Evolutionary conservation across 768 basidiomycete species (phyloP).

Genomic region (Phaffia tasmanica): DNA sequence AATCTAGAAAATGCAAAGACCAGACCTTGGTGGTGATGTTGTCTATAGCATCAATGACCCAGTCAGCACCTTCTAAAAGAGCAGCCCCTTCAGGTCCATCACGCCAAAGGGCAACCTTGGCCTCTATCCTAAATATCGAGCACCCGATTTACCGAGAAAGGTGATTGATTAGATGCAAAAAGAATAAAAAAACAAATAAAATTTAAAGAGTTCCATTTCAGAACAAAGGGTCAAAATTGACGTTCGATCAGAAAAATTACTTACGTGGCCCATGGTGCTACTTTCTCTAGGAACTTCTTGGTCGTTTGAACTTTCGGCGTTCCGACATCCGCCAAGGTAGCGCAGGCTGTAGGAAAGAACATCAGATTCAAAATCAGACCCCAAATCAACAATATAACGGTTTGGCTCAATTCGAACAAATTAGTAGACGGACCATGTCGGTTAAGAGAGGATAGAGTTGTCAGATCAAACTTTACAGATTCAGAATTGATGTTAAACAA

Average conservation of each 20-base stretch:
- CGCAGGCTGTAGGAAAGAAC: constrained; percentile 48
- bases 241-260: constrained; percentile 10
- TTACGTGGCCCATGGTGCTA: constrained; percentile 68
- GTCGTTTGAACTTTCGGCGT: constrained; percentile 80
- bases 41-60: constrained; percentile 98
- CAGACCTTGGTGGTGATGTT: constrained; percentile 78
- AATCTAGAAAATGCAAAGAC: background rate
- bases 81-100: constrained; percentile 56
- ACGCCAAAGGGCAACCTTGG: constrained; percentile 71
- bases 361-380: background rate
- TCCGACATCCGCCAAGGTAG: constrained; percentile 77
- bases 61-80: constrained; percentile 73
- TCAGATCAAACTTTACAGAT: constrained; percentile 62
- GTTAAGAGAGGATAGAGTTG: constrained; percentile 87
- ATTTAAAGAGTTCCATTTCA: background rate
- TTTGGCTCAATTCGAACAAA: too few species aligned
- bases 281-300: constrained; percentile 51
- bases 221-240: background rate
- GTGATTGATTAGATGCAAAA: background rate
- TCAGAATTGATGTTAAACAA: background rate
- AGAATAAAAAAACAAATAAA: background rate
- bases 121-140: constrained; percentile 48
- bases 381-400: background rate
- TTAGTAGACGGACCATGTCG: constrained; percentile 24
- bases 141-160: too few species aligned